Evolutionary conservation across 441 rosid genomes (phyloP).

Genomic region (Corymbia calophylla): DNA sequence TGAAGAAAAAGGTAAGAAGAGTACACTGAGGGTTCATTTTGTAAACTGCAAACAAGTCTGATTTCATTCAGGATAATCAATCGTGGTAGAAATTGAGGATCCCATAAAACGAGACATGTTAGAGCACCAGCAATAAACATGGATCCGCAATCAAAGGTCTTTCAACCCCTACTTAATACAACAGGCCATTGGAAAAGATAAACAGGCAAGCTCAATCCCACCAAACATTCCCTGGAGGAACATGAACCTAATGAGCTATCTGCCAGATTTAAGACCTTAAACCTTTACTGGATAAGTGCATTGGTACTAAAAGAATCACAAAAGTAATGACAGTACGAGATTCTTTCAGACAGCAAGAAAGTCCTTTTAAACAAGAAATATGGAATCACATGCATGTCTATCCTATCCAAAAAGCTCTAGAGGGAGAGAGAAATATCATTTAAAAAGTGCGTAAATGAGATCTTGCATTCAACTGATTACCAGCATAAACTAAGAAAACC

Average conservation of each 20-base stretch:
- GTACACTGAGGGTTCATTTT: neutral
- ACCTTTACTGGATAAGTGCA: neutral
- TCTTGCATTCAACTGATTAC: neutral
- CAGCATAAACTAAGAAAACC: neutral
- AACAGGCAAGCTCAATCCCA: neutral
- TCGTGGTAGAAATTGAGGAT: neutral
- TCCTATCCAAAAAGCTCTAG: neutral
- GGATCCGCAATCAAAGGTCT: neutral
- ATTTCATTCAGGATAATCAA: neutral
- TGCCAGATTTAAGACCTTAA: neutral
- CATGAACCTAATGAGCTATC: neutral
- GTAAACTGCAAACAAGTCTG: neutral
- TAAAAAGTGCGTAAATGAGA: neutral
- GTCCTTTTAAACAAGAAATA: neutral
- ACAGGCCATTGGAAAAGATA: neutral
- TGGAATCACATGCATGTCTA: neutral
- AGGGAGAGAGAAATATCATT: neutral
- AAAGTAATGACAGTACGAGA: neutral
- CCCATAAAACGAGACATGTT: neutral
- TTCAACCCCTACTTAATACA: neutral
- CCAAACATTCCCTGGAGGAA: neutral
- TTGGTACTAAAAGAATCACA: neutral
- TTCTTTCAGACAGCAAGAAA: neutral
- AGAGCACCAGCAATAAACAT: neutral
- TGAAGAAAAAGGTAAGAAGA: neutral